Base-by-base conservation (phyloP, 2,329 filamentous ascomycete species). In the Colletotrichum musae region DNA sequence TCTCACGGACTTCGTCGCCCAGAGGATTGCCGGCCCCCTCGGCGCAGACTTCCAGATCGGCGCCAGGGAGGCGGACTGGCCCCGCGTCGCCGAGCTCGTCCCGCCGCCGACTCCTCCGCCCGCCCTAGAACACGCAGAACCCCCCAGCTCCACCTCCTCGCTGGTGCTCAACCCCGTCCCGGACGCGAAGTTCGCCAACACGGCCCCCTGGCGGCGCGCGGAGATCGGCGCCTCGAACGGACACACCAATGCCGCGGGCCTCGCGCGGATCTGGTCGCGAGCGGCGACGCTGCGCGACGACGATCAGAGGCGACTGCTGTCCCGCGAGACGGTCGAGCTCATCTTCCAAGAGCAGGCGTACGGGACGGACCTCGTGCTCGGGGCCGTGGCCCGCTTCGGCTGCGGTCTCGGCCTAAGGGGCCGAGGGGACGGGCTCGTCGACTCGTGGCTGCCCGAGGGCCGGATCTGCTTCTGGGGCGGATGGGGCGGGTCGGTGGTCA, bases 21-120 rank as follows among this genome's bases (percentile, higher is more conserved):
- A 74, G 5, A 74, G 74, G 58, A 81, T 88, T 24, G 77, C 82
- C 0, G 73, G 58, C 0, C 84, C 85, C 0, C 70, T 84, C 4
- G 72, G 72, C 5, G 85, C 84, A 2, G 86, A 87, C 72, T 86
- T 86, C 62, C 79, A 81, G 50, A 76, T 87, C 16, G 84, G 84
- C 1, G 75, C 80, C 2, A 57, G 70, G 1, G 82, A 87, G 57
- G 72, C 78, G 6, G 80, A 86, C 68, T 82, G 78, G 78, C 47
- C 69, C 3, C 83, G 85, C 9, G 73, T 84, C 3, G 77, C 81
- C 0, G 75, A 80, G 6, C 67, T 83, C 4, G 66, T 80, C 0
- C 71, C 79, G 5, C 70, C 75, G n/a, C 51, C 63, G 6, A 56
- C 43, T 1, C 18, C 18, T 18, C 18, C 18, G 18, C 18, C 18